Base-by-base conservation (phyloP, 441 rosid genomes). In the Populus tomentosa region DNA sequence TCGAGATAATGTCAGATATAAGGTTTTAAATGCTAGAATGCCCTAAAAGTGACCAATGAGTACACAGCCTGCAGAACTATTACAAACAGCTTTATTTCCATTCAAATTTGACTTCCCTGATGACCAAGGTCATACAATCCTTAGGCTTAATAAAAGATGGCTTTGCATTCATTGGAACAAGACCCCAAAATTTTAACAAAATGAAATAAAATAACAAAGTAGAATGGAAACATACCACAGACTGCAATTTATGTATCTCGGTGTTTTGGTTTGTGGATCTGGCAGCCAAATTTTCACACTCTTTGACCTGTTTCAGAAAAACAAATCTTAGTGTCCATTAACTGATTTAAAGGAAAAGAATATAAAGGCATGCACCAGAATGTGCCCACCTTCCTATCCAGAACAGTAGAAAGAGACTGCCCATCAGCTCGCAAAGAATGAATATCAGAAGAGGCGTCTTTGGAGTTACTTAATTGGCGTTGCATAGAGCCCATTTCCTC, bases 401-500 rank as follows among this genome's bases (percentile, higher is more conserved):
- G 88, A 83, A 87, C 82, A 66, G 78, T 82, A 66, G 95, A 88
- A 85, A 94, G 93, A 75, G 91, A 92, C 86, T 85, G 95, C 81
- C 87, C 88, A 77, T 94, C 95, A 78, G 98, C 97, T 30, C 90
- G 90, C 81, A 94, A 83, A 73, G 92, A 86, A 86, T 93, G 95
- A 81, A 94, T 87, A 81, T 91, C 90, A 77, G 88, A 80, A 75
- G 97, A 92, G 84, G 88, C 87, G 77, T 91, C 95, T 84, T 93
- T 97, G 84, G 70, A 93, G 62, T 77, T 86, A 78, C 89, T 86
- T 80, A 97, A 80, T 62, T 92, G 95, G 77, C 88, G 86, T 86
- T 92, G 95, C 99, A 97, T 92, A 42, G 84, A 72, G 82, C 86
- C 84, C 99, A 94, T 92, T 78, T 94, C 93, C 84, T 89, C 92